phyloP scores from a whole-genome alignment of 805 yeast genomes.

The Wickerhamiella azyma region DNA sequence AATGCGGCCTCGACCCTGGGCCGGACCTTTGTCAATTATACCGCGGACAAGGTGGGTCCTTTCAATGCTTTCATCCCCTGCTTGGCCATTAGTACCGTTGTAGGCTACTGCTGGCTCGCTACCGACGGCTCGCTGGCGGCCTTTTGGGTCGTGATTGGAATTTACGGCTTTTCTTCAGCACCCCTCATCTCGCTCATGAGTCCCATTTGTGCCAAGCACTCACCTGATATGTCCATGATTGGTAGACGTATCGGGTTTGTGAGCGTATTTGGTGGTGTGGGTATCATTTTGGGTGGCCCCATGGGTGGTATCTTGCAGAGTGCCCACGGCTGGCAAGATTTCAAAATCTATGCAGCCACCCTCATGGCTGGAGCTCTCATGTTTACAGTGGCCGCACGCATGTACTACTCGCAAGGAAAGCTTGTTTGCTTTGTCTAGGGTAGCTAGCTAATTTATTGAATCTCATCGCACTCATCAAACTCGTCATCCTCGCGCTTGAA shows the following conservation, averaged over 20 bases:
- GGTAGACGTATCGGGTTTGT: slow-evolving; percentile 45
- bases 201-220: slow-evolving; percentile 21
- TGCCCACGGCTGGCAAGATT: slow-evolving; percentile 17
- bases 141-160: slow-evolving; percentile 21
- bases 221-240: slow-evolving; percentile 18
- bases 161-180: slow-evolving; percentile 25
- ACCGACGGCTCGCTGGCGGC: slow-evolving; percentile 20
- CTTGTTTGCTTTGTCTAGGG: background rate
- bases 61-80: slow-evolving; percentile 28
- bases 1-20: slow-evolving; percentile 35
- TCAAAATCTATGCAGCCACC: slow-evolving; percentile 10
- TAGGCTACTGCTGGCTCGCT: slow-evolving; percentile 28
- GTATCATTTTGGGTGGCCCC: slow-evolving; percentile 24
- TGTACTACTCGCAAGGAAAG: background rate
- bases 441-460: background rate
- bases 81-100: slow-evolving; percentile 14
- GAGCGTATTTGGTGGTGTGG: slow-evolving; percentile 41
- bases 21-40: slow-evolving; percentile 34
- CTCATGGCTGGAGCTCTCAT: background rate
- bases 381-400: background rate
- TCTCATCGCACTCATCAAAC: slow-evolving; percentile 13
- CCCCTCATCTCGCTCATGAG: slow-evolving; percentile 24
- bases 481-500: slow-evolving; percentile 19
- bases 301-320: slow-evolving; percentile 21
- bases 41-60: slow-evolving; percentile 38